These are phyloP conservation scores for Diaporthe ampelina DNA, from an alignment of 2,329 filamentous ascomycete genomes.

Conservation along the genomic window DNA sequence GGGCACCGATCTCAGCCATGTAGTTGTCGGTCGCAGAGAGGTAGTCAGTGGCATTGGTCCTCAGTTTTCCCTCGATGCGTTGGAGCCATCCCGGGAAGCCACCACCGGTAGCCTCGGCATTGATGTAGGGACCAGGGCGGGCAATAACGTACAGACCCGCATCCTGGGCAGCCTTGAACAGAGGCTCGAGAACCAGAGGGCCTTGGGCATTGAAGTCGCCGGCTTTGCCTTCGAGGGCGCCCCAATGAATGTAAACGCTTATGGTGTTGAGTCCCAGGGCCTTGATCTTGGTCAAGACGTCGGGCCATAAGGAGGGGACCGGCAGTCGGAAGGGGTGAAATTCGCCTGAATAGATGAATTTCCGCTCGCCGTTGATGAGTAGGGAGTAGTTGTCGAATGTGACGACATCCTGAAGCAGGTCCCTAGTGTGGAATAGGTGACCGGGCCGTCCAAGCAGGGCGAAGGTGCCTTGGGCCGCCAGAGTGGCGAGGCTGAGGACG, in stretches of 20 bases:
- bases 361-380: conserved; percentile 74
- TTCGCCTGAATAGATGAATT: conserved; percentile 77
- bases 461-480: conserved; percentile 24
- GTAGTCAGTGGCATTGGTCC: conserved; percentile 70
- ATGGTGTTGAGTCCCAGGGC: conserved; percentile 79
- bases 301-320: conserved; percentile 63
- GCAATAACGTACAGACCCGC: conserved; percentile 80
- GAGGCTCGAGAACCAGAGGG: conserved; percentile 76
- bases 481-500: conserved; percentile 31
- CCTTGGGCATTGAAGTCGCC: conserved; percentile 76
- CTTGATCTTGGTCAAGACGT: conserved; percentile 82
- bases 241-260: conserved; percentile 81
- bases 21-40: conserved; percentile 75
- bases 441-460: conserved; percentile 37
- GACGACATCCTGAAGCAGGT: conserved; percentile 52
- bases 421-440: conserved; percentile 34
- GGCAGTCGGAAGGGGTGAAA: conserved; percentile 70
- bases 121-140: conserved; percentile 41
- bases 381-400: conserved; percentile 79
- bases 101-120: conserved; percentile 75
- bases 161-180: conserved; percentile 76
- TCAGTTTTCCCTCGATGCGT: conserved; percentile 68
- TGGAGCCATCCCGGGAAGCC: conserved; percentile 82
- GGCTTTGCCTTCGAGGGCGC: conserved; percentile 76
- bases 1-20: conserved; percentile 67